These are phyloP conservation scores for Hippophae gyantsensis DNA, from an alignment of 306 rosid genomes.

Conservation along the genomic window DNA sequence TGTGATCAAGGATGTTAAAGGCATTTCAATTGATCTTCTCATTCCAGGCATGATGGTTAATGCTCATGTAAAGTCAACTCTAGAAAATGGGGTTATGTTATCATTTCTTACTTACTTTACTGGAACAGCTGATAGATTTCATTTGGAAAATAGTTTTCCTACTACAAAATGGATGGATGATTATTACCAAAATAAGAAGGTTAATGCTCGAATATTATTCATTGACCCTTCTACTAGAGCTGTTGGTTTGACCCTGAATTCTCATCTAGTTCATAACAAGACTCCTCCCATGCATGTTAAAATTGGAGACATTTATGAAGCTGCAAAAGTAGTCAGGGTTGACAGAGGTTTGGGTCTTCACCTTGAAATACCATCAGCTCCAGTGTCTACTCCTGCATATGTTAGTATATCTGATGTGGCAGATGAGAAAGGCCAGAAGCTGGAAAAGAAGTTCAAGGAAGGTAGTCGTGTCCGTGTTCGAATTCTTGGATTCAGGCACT, in stretches of 20 bases:
- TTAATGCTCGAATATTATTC: conserved; percentile 75
- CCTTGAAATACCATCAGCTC: conserved; percentile 67
- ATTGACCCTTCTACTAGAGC: conserved; percentile 88
- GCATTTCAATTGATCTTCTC: conserved; percentile 85
- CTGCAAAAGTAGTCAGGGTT: conserved; percentile 77
- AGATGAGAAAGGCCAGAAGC: conserved; percentile 58
- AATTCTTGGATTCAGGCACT: conserved; percentile 72
- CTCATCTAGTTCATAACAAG: conserved; percentile 73
- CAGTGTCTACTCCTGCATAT: conserved; percentile 65
- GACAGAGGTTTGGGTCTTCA: conserved; percentile 70
- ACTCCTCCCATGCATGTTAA: conserved; percentile 68
- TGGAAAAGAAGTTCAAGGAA: conserved; percentile 82
- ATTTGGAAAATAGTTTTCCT: conserved; percentile 61
- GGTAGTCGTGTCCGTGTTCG: conserved; percentile 75
- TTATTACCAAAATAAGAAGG: conserved; percentile 67
- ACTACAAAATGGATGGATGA: conserved; percentile 59
- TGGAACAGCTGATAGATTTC: conserved; percentile 88
- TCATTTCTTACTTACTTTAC: conserved; percentile 86
- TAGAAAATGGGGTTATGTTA: conserved; percentile 86
- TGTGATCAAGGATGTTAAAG: conserved; percentile 83
- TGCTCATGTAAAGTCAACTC: conserved; percentile 71
- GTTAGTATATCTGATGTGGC: conserved; percentile 74
- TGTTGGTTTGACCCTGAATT: conserved; percentile 89
- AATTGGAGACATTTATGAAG: conserved; percentile 73
- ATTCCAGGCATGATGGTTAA: conserved; percentile 91